These are phyloP conservation scores for Mycena capillaripes DNA, from an alignment of 768 basidiomycete species.

Conservation along the genomic window DNA sequence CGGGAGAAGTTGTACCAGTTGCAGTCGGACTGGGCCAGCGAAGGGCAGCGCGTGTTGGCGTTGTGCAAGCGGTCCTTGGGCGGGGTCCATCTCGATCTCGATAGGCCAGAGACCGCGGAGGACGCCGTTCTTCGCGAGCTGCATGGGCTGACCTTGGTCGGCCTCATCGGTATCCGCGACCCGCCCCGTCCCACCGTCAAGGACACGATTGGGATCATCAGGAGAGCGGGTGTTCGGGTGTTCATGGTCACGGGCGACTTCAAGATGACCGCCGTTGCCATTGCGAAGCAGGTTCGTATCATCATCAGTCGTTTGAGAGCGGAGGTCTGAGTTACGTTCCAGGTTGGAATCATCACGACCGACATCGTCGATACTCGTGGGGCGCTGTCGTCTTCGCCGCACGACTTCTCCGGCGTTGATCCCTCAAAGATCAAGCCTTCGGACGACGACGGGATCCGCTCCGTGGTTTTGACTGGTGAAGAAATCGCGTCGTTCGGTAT, in stretches of 20 bases:
- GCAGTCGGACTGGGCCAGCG: slow-evolving; percentile 59
- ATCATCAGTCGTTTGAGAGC: not conserved
- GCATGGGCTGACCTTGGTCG: slow-evolving; percentile 59
- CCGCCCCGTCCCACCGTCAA: slow-evolving; percentile 67
- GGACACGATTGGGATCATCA: slow-evolving; percentile 59
- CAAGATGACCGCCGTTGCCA: slow-evolving; percentile 65
- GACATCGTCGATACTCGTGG: slow-evolving; percentile 51
- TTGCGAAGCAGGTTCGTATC: slow-evolving; percentile 59
- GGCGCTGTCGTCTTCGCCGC: slow-evolving; percentile 42
- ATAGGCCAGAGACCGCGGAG: slow-evolving; percentile 40
- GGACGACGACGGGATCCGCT: slow-evolving; percentile 50
- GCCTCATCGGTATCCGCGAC: slow-evolving; percentile 68
- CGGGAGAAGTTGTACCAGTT: slow-evolving; percentile 38
- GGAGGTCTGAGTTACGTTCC: not conserved
- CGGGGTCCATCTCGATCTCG: slow-evolving; percentile 35
- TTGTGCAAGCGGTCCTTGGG: slow-evolving; percentile 52
- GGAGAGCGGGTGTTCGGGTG: slow-evolving; percentile 65
- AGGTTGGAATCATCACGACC: slow-evolving; percentile 60
- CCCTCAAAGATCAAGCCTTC: slow-evolving; percentile 50
- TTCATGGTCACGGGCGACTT: slow-evolving; percentile 74
- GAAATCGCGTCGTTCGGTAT: slow-evolving; percentile 54
- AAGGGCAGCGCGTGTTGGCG: slow-evolving; percentile 69
- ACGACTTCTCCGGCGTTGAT: slow-evolving; percentile 33
- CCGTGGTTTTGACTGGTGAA: slow-evolving; percentile 61
- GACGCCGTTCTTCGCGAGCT: slow-evolving; percentile 56